Conservation (phyloP, 1,284 basidiomycete species). For the Cerrena zonata region DNA sequence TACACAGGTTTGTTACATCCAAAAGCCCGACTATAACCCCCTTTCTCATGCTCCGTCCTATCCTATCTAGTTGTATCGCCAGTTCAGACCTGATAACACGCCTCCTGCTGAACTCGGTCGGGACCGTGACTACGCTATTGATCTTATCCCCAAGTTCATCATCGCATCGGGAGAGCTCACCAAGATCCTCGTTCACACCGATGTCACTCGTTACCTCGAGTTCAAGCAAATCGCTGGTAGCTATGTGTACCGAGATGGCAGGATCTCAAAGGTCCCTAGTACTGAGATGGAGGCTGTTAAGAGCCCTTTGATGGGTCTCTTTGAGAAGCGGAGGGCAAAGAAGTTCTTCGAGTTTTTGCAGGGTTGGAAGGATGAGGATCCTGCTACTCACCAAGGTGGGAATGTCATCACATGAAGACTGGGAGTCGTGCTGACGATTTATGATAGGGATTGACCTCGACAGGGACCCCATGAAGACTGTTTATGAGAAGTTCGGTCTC, state of each 20-base stretch:
- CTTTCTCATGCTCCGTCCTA: background rate
- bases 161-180: conserved; percentile 97
- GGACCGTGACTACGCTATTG: conserved; percentile 92
- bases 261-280: conserved; percentile 95
- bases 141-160: conserved; percentile 95
- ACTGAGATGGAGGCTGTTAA: conserved; percentile 97
- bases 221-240: conserved; percentile 99
- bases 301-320: conserved; percentile 94
- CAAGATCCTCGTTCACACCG: conserved; percentile 97
- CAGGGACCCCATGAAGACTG: conserved; percentile 82
- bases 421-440: background rate
- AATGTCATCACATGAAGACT: conserved; percentile 6
- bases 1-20: conserved; percentile 77
- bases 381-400: conserved; percentile 89
- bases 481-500: conserved; percentile 96
- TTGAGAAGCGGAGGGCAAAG: conserved; percentile 96
- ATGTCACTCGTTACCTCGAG: conserved; percentile 97
- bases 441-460: conserved; percentile 76
- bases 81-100: conserved; percentile 78
- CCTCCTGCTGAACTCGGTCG: conserved; percentile 79
- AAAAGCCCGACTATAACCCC: conserved; percentile 1
- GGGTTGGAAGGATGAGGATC: conserved; percentile 91
- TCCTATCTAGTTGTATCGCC: conserved; percentile 78
- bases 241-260: conserved; percentile 95
- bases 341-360: conserved; percentile 99